Base-by-base conservation (phyloP, 257 asterid species). In the Capsicum rhomboideum region DNA sequence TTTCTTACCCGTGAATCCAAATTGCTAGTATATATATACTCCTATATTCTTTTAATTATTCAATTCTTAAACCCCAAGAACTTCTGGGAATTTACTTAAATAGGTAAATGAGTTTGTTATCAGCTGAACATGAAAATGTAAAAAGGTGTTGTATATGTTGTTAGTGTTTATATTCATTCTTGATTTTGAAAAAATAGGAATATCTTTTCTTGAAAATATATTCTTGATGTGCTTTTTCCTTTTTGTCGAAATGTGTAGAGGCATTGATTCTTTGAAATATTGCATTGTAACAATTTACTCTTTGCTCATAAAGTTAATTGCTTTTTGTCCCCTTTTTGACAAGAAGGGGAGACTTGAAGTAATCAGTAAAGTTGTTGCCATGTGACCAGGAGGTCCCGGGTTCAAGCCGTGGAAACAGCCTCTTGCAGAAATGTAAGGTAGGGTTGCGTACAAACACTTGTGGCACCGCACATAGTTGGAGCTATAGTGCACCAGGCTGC, bases 301-400 rank as follows among this genome's bases (percentile, higher is more conserved):
- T 72, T 72, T 42, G 13, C n/a, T 86, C 89, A 61, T 82, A 85
- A 86, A 87, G 93, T 83, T 79, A 78, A 59, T n/a, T 75, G 69
- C 92, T 89, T 89, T 90, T 87, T 56, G n/a, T n/a, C n/a, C n/a
- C n/a, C n/a, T n/a, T n/a, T n/a, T n/a, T n/a, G n/a, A n/a, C n/a
- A n/a, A n/a, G n/a, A n/a, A n/a, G n/a, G n/a, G n/a, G n/a, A n/a
- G n/a, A n/a, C n/a, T n/a, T n/a, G n/a, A n/a, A n/a, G n/a, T n/a
- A n/a, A n/a, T n/a, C n/a, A n/a, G n/a, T n/a, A n/a, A n/a, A n/a
- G n/a, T n/a, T n/a, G n/a, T n/a, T n/a, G n/a, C n/a, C n/a, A n/a
- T n/a, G n/a, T n/a, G n/a, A n/a, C n/a, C n/a, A n/a, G n/a, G n/a
- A n/a, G n/a, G n/a, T n/a, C n/a, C n/a, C n/a, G n/a, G n/a, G n/a